Evolutionary conservation across 148 eudicot genomes (phyloP).

Genomic region (Euryodendron excelsum): DNA sequence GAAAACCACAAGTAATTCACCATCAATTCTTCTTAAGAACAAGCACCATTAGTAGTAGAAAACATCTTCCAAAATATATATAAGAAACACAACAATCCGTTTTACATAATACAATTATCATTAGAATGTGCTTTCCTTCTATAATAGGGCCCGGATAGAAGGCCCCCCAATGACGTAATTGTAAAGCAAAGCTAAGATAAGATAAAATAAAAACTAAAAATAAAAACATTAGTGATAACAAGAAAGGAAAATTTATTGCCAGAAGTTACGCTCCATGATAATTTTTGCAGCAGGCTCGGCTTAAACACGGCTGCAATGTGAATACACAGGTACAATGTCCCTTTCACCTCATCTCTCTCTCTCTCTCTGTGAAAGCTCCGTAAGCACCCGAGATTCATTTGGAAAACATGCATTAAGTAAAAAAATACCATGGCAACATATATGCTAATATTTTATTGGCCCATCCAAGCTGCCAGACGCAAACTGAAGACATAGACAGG

Average conservation of each 20-base stretch:
- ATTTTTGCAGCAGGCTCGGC: constrained; percentile 3
- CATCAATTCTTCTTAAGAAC: not conserved
- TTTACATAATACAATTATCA: too few species aligned
- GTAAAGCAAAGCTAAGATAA: too few species aligned
- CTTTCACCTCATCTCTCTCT: not conserved
- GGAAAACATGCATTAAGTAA: not conserved
- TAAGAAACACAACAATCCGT: too few species aligned
- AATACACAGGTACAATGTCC: not conserved
- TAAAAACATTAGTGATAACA: not conserved
- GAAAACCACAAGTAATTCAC: not conserved
- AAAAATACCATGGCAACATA: not conserved
- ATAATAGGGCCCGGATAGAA: too few species aligned
- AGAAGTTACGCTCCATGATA: not conserved
- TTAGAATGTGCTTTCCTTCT: too few species aligned
- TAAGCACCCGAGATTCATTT: not conserved
- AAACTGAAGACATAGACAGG: constrained; percentile 50
- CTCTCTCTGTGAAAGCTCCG: not conserved
- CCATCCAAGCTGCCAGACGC: constrained; percentile 95
- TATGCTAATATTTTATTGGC: constrained; percentile 65
- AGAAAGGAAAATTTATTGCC: not conserved
- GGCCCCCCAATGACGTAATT: too few species aligned
- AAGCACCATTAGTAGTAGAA: too few species aligned
- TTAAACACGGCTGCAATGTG: too few species aligned
- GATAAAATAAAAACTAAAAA: too few species aligned
- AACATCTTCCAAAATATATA: not conserved